Evolutionary conservation across 2,329 filamentous ascomycete species (phyloP).

Genomic region (Penicillium sp.): DNA sequence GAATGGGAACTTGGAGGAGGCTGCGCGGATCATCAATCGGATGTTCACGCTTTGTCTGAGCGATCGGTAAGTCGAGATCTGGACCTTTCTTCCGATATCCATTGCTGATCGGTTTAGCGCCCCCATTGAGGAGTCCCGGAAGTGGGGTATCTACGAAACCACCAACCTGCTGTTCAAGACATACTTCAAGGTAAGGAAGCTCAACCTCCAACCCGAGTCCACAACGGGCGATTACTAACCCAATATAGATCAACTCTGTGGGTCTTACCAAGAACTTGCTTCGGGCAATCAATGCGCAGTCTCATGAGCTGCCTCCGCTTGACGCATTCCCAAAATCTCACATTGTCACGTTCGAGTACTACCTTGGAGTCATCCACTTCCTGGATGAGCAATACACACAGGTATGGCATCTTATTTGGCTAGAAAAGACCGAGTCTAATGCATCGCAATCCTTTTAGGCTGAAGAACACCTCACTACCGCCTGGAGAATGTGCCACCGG

Average conservation of each 20-base stretch:
- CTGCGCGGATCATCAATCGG: constrained; percentile 85
- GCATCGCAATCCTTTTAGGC: constrained; percentile 58
- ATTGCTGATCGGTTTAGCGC: constrained; percentile 60
- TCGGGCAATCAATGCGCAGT: constrained; percentile 77
- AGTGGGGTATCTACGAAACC: constrained; percentile 97
- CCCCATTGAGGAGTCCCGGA: constrained; percentile 84
- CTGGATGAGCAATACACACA: constrained; percentile 89
- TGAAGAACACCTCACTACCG: constrained; percentile 78
- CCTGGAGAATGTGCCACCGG: constrained; percentile 81
- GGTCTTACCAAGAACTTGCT: constrained; percentile 90
- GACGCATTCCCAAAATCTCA: constrained; percentile 85
- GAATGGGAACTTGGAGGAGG: constrained; percentile 87
- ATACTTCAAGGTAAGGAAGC: constrained; percentile 74
- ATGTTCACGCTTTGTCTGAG: constrained; percentile 90
- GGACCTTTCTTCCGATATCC: constrained; percentile 1
- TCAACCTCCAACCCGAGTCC: background rate
- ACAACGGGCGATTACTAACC: constrained; percentile 13
- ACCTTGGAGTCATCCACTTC: constrained; percentile 90
- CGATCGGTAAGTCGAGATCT: constrained; percentile 70
- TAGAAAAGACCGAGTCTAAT: background rate
- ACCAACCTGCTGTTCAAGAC: constrained; percentile 97
- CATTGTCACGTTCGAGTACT: constrained; percentile 95
- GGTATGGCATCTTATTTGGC: constrained; percentile 50
- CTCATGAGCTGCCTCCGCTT: constrained; percentile 79
- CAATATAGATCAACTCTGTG: constrained; percentile 75